Evolutionary conservation across 768 basidiomycete genomes (phyloP).

Genomic region (Naganishia onofrii): DNA sequence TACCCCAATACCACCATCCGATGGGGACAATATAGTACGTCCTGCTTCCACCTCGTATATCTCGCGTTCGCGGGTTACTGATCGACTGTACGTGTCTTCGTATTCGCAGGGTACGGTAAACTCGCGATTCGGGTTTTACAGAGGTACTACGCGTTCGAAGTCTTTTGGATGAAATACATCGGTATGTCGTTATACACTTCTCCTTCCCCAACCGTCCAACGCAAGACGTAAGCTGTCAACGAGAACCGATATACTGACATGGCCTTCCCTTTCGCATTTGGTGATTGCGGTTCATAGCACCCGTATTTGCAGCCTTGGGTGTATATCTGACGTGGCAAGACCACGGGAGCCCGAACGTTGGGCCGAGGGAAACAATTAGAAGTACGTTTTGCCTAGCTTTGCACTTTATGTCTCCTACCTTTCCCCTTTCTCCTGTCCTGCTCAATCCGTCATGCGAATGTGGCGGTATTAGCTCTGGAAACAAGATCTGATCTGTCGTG

Average conservation of each 20-base stretch:
- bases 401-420: too few species aligned
- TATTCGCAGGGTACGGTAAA: slow-evolving; percentile 13
- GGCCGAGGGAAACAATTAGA: neutral
- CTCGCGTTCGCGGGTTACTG: neutral
- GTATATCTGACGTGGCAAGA: slow-evolving; percentile 17
- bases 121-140: slow-evolving; percentile 5
- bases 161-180: slow-evolving; percentile 18
- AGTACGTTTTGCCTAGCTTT: slow-evolving; percentile 2
- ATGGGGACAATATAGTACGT: slow-evolving; percentile 18
- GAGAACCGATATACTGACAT: neutral
- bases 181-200: neutral
- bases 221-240: neutral
- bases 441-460: too few species aligned
- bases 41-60: neutral
- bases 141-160: slow-evolving; percentile 8
- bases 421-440: too few species aligned
- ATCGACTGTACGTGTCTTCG: neutral
- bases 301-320: slow-evolving; percentile 7
- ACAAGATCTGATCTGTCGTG: too few species aligned
- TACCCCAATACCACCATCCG: slow-evolving; percentile 10
- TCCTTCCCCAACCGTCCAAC: too few species aligned
- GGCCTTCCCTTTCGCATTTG: neutral
- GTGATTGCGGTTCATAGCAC: neutral
- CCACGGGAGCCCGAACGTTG: slow-evolving; percentile 8
- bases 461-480: too few species aligned